A percentile compares a stretch with the other conserved stretches of the same genome.
Conservation (phyloP, 768 basidiomycete genomes). For the Panaeolus cyanescens region DNA sequence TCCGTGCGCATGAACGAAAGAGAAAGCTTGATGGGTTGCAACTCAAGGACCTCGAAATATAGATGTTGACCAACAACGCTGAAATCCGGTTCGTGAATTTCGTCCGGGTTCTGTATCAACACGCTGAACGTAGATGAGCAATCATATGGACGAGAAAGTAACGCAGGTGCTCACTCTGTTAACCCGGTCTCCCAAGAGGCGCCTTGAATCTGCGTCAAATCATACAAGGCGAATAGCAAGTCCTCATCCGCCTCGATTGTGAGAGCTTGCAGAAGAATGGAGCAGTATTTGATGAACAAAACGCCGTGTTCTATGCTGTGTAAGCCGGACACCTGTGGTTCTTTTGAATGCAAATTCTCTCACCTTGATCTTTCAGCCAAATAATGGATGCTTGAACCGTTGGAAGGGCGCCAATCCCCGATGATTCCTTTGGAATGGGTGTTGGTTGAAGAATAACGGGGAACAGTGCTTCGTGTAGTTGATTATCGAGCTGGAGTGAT, state of each 20-base stretch:
- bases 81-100: constrained; percentile 70
- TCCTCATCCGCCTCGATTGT: constrained; percentile 98
- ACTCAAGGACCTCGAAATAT: constrained; percentile 94
- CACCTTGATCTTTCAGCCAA: constrained; percentile 93
- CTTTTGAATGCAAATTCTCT: constrained; percentile 10
- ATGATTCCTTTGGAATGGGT: constrained; percentile 75
- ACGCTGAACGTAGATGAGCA: constrained; percentile 36
- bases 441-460: constrained; percentile 96
- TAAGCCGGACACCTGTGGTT: background rate
- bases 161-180: constrained; percentile 60
- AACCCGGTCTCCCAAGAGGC: constrained; percentile 81
- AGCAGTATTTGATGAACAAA: constrained; percentile 96
- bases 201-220: constrained; percentile 90
- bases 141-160: background rate
- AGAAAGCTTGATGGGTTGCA: constrained; percentile 91
- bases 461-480: constrained; percentile 93
- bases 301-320: constrained; percentile 85
- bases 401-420: constrained; percentile 79
- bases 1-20: constrained; percentile 98
- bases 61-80: constrained; percentile 74
- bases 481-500: constrained; percentile 95
- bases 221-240: constrained; percentile 88
- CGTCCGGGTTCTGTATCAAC: constrained; percentile 69
- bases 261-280: constrained; percentile 89
- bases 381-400: constrained; percentile 87